These are phyloP conservation scores for Hanseniaspora occidentalis DNA, from an alignment of 805 yeast genomes.

Conservation along the genomic window DNA sequence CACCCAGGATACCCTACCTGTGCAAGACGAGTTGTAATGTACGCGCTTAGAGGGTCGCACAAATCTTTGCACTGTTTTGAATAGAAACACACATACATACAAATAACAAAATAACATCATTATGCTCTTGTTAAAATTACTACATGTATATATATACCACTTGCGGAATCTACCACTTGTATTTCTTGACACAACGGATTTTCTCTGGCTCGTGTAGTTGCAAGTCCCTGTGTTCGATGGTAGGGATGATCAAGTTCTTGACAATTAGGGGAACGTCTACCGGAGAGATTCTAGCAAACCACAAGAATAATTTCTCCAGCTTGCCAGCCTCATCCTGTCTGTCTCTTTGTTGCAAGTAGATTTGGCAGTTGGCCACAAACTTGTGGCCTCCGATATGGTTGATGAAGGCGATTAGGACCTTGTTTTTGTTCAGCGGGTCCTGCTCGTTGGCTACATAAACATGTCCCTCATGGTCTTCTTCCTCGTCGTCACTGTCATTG, in stretches of 20 bases:
- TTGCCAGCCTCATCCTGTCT: conserved; percentile 28
- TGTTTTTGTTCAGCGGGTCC: background rate
- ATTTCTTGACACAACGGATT: conserved; percentile 41
- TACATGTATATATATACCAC: background rate
- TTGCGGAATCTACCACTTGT: conserved; percentile 31
- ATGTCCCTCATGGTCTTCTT: background rate
- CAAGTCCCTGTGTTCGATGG: conserved; percentile 34
- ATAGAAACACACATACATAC: too few relatives aligned
- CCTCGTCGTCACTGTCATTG: background rate
- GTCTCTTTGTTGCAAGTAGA: conserved; percentile 40
- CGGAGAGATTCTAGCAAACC: conserved; percentile 85
- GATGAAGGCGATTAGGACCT: conserved; percentile 39
- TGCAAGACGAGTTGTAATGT: background rate
- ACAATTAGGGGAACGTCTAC: conserved; percentile 62
- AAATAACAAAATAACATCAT: too few relatives aligned
- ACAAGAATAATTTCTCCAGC: conserved; percentile 41
- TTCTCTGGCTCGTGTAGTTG: conserved; percentile 56
- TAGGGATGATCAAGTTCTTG: conserved; percentile 57
- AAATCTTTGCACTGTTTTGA: too few relatives aligned
- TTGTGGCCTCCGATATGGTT: conserved; percentile 97
- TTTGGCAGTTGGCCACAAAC: conserved; percentile 77
- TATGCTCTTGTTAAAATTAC: too few relatives aligned
- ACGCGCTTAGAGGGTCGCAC: too few relatives aligned
- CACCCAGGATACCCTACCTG: background rate
- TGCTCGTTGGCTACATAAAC: background rate